A percentile compares a stretch with the other conserved stretches of the same genome.
These are phyloP conservation scores for Aspergillus fructus DNA, from an alignment of 2,329 filamentous ascomycete species.

Conservation along the genomic window DNA sequence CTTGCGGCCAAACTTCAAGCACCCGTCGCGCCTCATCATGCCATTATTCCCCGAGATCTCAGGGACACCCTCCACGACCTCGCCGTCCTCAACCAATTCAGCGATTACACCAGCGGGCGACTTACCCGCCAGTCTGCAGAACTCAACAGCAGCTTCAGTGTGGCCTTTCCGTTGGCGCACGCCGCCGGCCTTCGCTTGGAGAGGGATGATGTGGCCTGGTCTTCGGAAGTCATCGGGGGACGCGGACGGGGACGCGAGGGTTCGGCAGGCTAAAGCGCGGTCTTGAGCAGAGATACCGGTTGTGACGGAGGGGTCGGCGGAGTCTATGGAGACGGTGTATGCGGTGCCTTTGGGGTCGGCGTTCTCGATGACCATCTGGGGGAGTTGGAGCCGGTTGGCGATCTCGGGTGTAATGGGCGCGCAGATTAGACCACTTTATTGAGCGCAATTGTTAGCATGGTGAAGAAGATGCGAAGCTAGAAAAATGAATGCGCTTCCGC, in stretches of 20 bases:
- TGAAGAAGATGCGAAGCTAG: not conserved
- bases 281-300: conserved; percentile 92
- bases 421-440: conserved; percentile 78
- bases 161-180: conserved; percentile 79
- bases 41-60: conserved; percentile 64
- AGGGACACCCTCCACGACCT: conserved; percentile 66
- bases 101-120: conserved; percentile 76
- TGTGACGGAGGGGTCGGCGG: conserved; percentile 67
- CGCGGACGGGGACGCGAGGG: conserved; percentile 66
- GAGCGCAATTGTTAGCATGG: not conserved
- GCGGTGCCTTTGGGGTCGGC: conserved; percentile 84
- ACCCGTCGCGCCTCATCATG: conserved; percentile 90
- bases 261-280: conserved; percentile 75
- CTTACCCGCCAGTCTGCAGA: conserved; percentile 83
- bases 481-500: not conserved
- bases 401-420: conserved; percentile 72
- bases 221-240: conserved; percentile 66
- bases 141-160: conserved; percentile 89
- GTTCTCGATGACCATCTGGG: conserved; percentile 84
- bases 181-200: conserved; percentile 76
- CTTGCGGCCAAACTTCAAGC: conserved; percentile 79
- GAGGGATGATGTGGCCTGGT: conserved; percentile 86
- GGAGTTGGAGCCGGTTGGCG: conserved; percentile 70
- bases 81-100: conserved; percentile 86
- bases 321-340: conserved; percentile 88